Percentiles rank a stretch among this genome's conserved stretches.
Evolutionary conservation across 441 rosid genomes (phyloP).

Genomic region (Aleurites moluccanus): DNA sequence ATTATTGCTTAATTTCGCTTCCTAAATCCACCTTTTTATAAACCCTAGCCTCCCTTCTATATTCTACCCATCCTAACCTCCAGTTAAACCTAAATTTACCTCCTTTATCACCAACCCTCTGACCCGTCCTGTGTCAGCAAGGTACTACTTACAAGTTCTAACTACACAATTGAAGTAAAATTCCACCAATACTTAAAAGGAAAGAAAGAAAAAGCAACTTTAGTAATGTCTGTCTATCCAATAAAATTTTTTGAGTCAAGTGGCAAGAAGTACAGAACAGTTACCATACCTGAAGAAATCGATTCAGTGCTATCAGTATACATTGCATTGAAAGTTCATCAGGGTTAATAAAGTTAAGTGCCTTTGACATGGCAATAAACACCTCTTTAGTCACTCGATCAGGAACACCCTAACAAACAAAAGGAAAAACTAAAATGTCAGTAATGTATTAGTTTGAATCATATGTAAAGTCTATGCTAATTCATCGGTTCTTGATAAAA

Average conservation of each 20-base stretch:
- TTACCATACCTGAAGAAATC: slow-evolving; percentile 80
- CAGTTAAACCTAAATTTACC: no score
- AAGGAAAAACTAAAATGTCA: slow-evolving; percentile 6
- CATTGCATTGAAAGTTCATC: slow-evolving; percentile 96
- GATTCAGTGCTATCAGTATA: slow-evolving; percentile 82
- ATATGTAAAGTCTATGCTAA: background rate
- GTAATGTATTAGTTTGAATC: background rate
- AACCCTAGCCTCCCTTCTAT: no score
- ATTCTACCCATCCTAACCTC: no score
- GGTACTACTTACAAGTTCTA: background rate
- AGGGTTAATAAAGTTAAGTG: slow-evolving; percentile 85
- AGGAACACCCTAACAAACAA: slow-evolving; percentile 67
- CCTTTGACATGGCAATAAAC: slow-evolving; percentile 98
- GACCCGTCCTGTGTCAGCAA: no score
- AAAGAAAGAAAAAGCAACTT: background rate
- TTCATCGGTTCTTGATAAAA: background rate
- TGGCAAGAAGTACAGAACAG: background rate
- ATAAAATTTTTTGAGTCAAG: background rate
- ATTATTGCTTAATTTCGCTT: no score
- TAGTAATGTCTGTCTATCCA: background rate
- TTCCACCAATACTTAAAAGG: background rate
- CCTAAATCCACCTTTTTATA: no score
- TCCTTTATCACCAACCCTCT: no score
- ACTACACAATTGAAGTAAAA: background rate
- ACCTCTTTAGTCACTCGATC: slow-evolving; percentile 89